phyloP scores from a whole-genome alignment of 352 stramenopile genomes.

The Globisporangium cederbergense region DNA sequence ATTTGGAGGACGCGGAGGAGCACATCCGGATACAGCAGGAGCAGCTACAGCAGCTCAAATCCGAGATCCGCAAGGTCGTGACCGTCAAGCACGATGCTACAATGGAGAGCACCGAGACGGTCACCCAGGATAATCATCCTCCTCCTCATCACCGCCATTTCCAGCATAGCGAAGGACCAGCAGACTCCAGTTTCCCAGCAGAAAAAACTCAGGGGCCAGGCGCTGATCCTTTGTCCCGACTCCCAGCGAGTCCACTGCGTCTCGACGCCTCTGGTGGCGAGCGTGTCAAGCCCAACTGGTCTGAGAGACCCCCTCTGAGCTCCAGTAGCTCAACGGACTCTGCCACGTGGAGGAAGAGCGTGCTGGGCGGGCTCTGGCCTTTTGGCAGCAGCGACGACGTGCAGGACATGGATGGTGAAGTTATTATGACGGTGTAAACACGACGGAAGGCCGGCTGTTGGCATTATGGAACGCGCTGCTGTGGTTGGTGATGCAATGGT shows the following conservation, averaged over 20 bases:
- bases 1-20: conserved; percentile 75
- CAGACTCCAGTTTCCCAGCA: background rate
- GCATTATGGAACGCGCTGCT: no score
- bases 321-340: conserved; percentile 12
- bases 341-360: conserved; percentile 41
- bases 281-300: conserved; percentile 20
- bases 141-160: background rate
- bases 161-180: background rate
- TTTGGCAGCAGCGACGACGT: conserved; percentile 31
- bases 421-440: conserved; percentile 81
- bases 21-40: conserved; percentile 74
- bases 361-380: conserved; percentile 42
- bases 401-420: conserved; percentile 53
- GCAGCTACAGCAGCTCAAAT: conserved; percentile 75
- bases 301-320: conserved; percentile 21
- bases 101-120: background rate
- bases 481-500: conserved; percentile 11
- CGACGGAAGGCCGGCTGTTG: background rate
- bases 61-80: conserved; percentile 53
- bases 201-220: background rate
- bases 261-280: conserved; percentile 1
- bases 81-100: conserved; percentile 22
- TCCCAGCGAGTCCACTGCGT: conserved; percentile 9
- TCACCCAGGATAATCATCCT: background rate
- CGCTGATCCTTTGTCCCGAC: background rate